Evolutionary conservation across 768 basidiomycete genomes (phyloP).

Genomic region (Kwoniella botswanensis): DNA sequence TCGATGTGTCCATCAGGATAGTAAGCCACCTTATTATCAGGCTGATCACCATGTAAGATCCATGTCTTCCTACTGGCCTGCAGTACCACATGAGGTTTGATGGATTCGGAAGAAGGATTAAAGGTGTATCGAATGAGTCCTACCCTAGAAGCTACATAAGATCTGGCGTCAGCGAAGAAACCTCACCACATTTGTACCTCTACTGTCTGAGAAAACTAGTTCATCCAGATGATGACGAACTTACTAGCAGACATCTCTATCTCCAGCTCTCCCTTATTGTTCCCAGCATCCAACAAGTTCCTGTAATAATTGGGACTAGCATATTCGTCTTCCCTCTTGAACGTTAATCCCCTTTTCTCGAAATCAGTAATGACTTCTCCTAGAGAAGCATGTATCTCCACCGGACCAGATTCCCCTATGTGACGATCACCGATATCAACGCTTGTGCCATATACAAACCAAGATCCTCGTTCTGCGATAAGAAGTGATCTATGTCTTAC

Average conservation of each 20-base stretch:
- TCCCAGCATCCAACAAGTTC: constrained; percentile 70
- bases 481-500: constrained; percentile 21
- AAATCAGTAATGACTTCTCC: constrained; percentile 67
- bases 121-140: constrained; percentile 77
- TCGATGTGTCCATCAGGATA: constrained; percentile 65
- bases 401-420: constrained; percentile 57
- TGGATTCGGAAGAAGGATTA: constrained; percentile 44
- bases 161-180: no score
- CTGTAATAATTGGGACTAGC: constrained; percentile 60
- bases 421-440: constrained; percentile 41
- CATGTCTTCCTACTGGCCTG: constrained; percentile 71
- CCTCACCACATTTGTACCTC: no score
- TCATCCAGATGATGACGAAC: not conserved
- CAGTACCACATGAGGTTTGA: constrained; percentile 67
- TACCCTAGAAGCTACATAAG: constrained; percentile 69
- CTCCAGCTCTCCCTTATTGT: constrained; percentile 26
- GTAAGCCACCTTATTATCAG: constrained; percentile 60
- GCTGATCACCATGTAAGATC: constrained; percentile 62
- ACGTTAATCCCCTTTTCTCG: constrained; percentile 61
- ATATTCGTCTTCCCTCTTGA: constrained; percentile 38
- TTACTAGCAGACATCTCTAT: constrained; percentile 46
- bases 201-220: no score
- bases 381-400: constrained; percentile 63
- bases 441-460: no score
- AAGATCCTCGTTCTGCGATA: not conserved